A percentile compares a stretch with the other conserved stretches of the same genome.
These are phyloP conservation scores for Rhododendron mucronatum DNA, from an alignment of 148 eudicot genomes.

Conservation along the genomic window DNA sequence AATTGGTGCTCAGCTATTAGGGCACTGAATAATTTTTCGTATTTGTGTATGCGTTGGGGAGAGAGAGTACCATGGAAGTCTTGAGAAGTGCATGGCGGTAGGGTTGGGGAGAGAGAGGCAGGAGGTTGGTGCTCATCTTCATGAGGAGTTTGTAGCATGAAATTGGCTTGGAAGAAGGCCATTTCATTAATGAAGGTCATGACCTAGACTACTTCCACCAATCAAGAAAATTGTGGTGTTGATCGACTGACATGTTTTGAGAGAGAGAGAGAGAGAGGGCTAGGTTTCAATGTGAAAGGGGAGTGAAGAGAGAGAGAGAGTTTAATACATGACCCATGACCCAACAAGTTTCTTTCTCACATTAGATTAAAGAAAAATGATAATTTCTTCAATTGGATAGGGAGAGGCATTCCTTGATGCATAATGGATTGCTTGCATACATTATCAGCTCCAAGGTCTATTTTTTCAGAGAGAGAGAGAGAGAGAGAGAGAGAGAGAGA, in stretches of 20 bases:
- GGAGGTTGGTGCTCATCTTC: conserved; percentile 47
- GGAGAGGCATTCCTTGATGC: conserved; percentile 24
- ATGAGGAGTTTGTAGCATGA: conserved; percentile 70
- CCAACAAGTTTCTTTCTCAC: not conserved
- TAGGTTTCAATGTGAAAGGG: conserved; percentile 9
- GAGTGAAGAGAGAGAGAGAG: conserved; percentile 3
- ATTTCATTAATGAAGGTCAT: conserved; percentile 57
- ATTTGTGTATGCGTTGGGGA: not conserved
- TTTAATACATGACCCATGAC: conserved; percentile 18
- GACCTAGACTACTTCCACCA: conserved; percentile 22
- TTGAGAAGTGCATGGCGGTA: conserved; percentile 65
- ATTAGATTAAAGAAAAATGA: not conserved
- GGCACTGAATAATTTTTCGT: not conserved
- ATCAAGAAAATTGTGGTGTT: conserved; percentile 12
- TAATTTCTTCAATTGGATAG: conserved; percentile 15
- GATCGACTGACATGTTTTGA: not conserved
- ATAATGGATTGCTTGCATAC: conserved; percentile 43
- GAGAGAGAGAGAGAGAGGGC: conserved; percentile 12
- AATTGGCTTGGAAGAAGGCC: conserved; percentile 84
- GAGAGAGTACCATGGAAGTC: conserved; percentile 62
- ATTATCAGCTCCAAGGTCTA: conserved; percentile 29
- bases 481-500: conserved; percentile 1
- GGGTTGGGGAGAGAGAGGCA: conserved; percentile 45
- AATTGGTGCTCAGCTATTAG: not conserved
- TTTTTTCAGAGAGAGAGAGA: not conserved